A percentile compares a stretch with the other conserved stretches of the same genome.
Evolutionary conservation across 2,329 filamentous ascomycete species (phyloP).

Genomic region (Xylaria sp.): DNA sequence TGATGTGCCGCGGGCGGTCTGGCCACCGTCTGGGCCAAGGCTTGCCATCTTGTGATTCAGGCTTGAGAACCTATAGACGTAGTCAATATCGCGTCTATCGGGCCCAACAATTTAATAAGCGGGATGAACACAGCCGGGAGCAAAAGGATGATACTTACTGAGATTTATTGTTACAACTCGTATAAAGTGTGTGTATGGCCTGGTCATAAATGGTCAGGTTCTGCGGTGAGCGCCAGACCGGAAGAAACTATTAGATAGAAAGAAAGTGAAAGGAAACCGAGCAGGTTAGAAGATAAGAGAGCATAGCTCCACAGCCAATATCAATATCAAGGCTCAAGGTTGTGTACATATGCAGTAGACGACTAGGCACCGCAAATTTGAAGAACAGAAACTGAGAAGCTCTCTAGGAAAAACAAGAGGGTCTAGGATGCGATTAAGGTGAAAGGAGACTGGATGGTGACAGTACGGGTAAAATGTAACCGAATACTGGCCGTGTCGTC

Average conservation of each 20-base stretch:
- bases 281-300: not conserved
- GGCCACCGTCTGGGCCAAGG: conserved; percentile 8
- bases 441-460: not conserved
- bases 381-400: not conserved
- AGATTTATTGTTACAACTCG: not conserved
- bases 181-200: not conserved
- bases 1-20: not conserved
- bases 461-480: not conserved
- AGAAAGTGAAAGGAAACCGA: not conserved
- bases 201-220: conserved; percentile 11
- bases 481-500: not conserved
- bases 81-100: conserved; percentile 1
- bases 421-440: not conserved
- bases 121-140: not conserved
- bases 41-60: conserved; percentile 31
- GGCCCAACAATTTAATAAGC: no score
- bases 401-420: not conserved
- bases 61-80: not conserved
- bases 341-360: not conserved
- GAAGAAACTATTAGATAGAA: no score
- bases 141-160: conserved; percentile 4
- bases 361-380: not conserved
- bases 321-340: not conserved
- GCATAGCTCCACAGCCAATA: not conserved
- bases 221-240: not conserved